These are phyloP conservation scores for Prosopis cineraria DNA, from an alignment of 306 rosid genomes.

Conservation along the genomic window DNA sequence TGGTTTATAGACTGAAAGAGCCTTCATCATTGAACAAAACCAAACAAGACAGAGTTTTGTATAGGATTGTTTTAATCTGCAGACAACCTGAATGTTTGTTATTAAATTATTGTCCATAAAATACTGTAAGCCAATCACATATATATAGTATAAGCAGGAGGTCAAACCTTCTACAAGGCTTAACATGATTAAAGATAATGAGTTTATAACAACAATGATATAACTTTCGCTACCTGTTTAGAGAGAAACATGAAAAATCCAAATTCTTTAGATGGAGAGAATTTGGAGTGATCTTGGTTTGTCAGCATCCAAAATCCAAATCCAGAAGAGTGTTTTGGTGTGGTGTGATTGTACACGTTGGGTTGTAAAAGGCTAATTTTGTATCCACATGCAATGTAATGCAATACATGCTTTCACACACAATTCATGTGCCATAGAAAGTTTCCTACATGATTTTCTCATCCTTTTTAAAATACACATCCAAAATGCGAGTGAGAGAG, in stretches of 20 bases:
- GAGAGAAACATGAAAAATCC: background rate
- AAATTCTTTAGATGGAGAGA: background rate
- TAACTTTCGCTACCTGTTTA: background rate
- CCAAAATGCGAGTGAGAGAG: slow-evolving; percentile 31
- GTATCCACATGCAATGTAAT: background rate
- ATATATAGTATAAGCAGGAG: background rate
- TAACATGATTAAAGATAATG: background rate
- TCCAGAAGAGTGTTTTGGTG: background rate
- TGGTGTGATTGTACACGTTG: background rate
- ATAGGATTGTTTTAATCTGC: slow-evolving; percentile 15
- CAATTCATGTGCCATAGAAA: slow-evolving; percentile 21
- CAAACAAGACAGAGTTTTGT: slow-evolving; percentile 18
- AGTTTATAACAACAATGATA: background rate
- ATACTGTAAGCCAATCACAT: background rate
- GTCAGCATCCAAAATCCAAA: background rate
- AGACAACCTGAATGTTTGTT: slow-evolving; percentile 3
- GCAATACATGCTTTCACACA: background rate
- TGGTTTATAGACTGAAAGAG: background rate
- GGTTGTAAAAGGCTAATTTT: slow-evolving; percentile 1
- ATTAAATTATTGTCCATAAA: background rate
- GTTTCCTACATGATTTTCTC: slow-evolving; percentile 38
- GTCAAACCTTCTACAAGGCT: slow-evolving; percentile 18
- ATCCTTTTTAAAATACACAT: slow-evolving; percentile 46
- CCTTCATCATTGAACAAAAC: slow-evolving; percentile 3
- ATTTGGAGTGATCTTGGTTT: background rate